Evolutionary conservation across 345 rosid species (phyloP), one percentile per base, ranked within the genome.

Genomic region (Arabidopsis thaliana): DNA sequence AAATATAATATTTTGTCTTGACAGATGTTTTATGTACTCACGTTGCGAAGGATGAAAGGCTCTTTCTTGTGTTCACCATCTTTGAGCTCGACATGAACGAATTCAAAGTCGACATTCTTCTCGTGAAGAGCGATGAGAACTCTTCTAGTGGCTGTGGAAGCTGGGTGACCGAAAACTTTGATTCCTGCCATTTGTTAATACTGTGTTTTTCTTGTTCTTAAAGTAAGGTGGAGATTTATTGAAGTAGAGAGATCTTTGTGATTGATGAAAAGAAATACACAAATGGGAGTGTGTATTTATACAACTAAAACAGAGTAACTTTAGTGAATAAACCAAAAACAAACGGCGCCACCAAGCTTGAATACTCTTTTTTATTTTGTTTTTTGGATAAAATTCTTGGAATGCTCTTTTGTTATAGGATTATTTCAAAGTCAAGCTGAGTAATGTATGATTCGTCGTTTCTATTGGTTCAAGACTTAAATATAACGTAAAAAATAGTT

Each of bases 51-150:
- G 51, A 67, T 65, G 49, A 48, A 82, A 24, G 80, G 80, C 14
- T 78, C 69, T 52, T 55, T 66, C 69, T 75, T 70, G 72, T 74
- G 78, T 59, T 82, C 82, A 66, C 72, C 79, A 40, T 68, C 45
- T 28, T 48, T 58, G 22, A 81, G 65, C 1, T 78, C 78, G 67
- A 82, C 1, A 38, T 51, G 80, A 45, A 82, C 73, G 14, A 82
- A 45, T 12, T 75, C 80, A 32, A 66, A 82, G 28, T 78, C 78
- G 11, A 82, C 72, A 7, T 78, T 30, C 53, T 82, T 79, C 82
- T 82, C 84, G 52, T 78, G 76, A 0, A 82, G 60, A 33, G 84
- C 59, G 16, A 80, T 77, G 37, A 82, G 76, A 64, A 71, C 84
- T 53, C 82, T 37, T 80, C 81, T 82, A 4, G 84, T 82, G 8